Evolutionary conservation across 805 yeast genomes (phyloP).

Genomic region (Ogataea methanolica): DNA sequence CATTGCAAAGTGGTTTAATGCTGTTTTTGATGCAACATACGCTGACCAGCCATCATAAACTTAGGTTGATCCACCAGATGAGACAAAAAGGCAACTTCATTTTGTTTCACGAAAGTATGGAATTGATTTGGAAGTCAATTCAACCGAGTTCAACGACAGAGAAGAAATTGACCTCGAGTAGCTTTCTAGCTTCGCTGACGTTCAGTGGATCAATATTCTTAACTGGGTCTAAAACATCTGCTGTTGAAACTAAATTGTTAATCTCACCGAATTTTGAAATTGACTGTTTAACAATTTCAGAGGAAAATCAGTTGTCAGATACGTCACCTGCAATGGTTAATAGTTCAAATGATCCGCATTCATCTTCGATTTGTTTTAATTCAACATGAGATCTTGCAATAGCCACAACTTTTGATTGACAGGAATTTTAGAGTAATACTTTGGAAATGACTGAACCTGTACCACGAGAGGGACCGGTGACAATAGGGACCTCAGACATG

Average conservation of each 20-base stretch:
- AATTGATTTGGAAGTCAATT: slow-evolving; percentile 47
- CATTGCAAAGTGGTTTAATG: slow-evolving; percentile 69
- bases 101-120: slow-evolving; percentile 51
- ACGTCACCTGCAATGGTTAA: slow-evolving; percentile 58
- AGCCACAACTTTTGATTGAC: slow-evolving; percentile 49
- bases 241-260: slow-evolving; percentile 68
- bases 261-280: slow-evolving; percentile 49
- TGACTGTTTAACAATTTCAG: slow-evolving; percentile 40
- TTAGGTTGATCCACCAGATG: slow-evolving; percentile 80
- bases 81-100: slow-evolving; percentile 73
- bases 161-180: slow-evolving; percentile 76
- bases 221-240: slow-evolving; percentile 83
- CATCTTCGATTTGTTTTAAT: slow-evolving; percentile 29
- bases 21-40: slow-evolving; percentile 89
- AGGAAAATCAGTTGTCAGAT: slow-evolving; percentile 34
- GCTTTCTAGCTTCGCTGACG: slow-evolving; percentile 51
- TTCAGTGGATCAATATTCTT: slow-evolving; percentile 46
- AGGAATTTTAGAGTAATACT: slow-evolving; percentile 34
- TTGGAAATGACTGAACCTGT: slow-evolving; percentile 77
- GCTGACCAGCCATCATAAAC: slow-evolving; percentile 81
- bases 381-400: slow-evolving; percentile 62
- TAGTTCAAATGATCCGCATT: slow-evolving; percentile 46
- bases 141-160: slow-evolving; percentile 65
- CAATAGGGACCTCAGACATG: slow-evolving; percentile 32
- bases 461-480: slow-evolving; percentile 71